Base-by-base conservation (phyloP, 208 protist species). In the Leishmania aethiopica region DNA sequence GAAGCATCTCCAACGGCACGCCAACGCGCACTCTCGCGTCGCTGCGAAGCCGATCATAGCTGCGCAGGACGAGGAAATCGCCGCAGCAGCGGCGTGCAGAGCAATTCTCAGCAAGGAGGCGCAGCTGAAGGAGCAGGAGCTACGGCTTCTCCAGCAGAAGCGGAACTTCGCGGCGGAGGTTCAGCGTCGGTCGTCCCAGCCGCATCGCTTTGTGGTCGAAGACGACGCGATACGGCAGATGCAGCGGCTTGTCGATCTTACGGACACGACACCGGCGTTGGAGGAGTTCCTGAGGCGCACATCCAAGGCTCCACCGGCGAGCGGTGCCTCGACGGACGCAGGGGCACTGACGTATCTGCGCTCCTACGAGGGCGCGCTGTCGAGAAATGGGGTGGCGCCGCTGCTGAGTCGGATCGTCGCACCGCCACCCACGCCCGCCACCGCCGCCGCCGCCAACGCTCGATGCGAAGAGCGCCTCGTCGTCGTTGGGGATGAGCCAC, bases 141-240 rank as follows among this genome's bases (percentile, higher is more conserved):
- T 90, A 22, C 76, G 83, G n/a, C 84, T 94, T 22, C 76, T 90
- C 15, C 78, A 84, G 49, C 88, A 94, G 70, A 96, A 94, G 79
- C 86, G 77, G 35, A 78, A 89, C 60, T 91, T 94, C 66, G 84
- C 89, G 45, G 83, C 83, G 0, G 86, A 93, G 45, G 87, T 93
- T 74, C 83, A 86, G 60, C 77, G 88, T 40, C 83, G 88, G 42
- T 85, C 84, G 17, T 84, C 85, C 32, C 66, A 79, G 7, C 72
- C 77, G 60, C 74, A 84, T 45, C 77, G 75, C 62, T 88, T 87
- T 67, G 80, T 60, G 37, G 83, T 67, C 19, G 87, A 93, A 45
- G 89, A 94, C 60, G 83, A 90, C 59, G 87, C 87, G 6, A 67
- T 89, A 70, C 77, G 82, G 22, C 88, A 85, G 59, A 84, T 91